Evolutionary conservation across 2,329 filamentous ascomycete genomes (phyloP), one percentile per base, ranked within the genome.

Genomic region (Ceratocystiopsis sp.): DNA sequence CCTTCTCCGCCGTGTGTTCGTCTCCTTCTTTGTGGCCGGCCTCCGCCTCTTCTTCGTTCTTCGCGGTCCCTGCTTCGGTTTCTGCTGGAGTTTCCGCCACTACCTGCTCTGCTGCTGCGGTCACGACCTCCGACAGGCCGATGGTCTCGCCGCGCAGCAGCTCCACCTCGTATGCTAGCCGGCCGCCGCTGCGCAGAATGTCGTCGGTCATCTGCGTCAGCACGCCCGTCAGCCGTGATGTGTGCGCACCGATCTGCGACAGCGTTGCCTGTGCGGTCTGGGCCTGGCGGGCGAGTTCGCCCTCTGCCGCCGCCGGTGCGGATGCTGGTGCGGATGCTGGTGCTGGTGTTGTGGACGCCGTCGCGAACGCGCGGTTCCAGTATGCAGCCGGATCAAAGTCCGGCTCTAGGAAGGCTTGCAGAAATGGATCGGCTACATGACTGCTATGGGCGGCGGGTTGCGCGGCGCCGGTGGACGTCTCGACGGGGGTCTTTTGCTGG

Each of bases 81-180:
- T 42, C 45, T 2, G 45, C 47, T 11, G 42, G 1, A 25, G 13
- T 9, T 2, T 40, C 25, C 2, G 29, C 36, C 12, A 15, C 34
- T 3, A 8, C 10, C 0, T 45, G 47, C 0, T 11, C 35, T 17
- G 25, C 33, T 34, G 43, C 40, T 11, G 25, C 35, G 34, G 41
- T 75, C 52, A 96, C 64, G 2, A 80, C 71, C 56, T 95, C 87
- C 1, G 78, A 77, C 34, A 95, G 65, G n/a, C 81, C 72, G 39
- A 86, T 63, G 3, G 85, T 82, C 61, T 95, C 87, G 49, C 87
- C 87, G n/a, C 86, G 75, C 40, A 96, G 61, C 16, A 96, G 73
- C 60, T 96, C 89, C 17, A 96, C 89, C 61, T 96, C 84, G 56
- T 98, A 98, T 17, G 87, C 85, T 45, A 98, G 65, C 4, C 89